Conservation (phyloP, 2,329 filamentous ascomycete species). For the Penicillium sp. region DNA sequence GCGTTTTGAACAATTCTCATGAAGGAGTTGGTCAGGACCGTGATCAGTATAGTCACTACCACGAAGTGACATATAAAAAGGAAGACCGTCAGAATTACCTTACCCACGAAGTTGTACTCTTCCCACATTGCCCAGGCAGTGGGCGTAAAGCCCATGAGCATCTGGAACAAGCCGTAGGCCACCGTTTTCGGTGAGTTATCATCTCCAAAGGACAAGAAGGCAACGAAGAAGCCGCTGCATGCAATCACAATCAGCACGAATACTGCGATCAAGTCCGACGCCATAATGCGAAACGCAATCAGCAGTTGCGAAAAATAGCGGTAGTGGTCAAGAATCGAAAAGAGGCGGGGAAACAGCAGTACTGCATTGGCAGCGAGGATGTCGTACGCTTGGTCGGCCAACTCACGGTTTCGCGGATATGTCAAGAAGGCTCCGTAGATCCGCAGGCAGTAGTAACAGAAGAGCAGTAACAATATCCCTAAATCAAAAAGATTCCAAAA, state of each 20-base stretch:
- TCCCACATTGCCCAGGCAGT: constrained; percentile 91
- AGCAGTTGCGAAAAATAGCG: constrained; percentile 93
- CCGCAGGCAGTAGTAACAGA: constrained; percentile 86
- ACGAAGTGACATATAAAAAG: constrained; percentile 94
- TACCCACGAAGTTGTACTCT: constrained; percentile 75
- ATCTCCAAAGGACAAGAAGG: constrained; percentile 77
- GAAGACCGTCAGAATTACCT: constrained; percentile 73
- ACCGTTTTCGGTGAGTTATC: constrained; percentile 69
- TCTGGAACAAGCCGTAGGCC: constrained; percentile 90
- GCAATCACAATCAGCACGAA: constrained; percentile 79
- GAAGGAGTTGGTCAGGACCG: constrained; percentile 94
- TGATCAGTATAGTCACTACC: constrained; percentile 89
- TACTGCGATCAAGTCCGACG: constrained; percentile 80
- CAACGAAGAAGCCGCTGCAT: constrained; percentile 93
- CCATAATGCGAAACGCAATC: constrained; percentile 93
- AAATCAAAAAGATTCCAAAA: constrained; percentile 97
- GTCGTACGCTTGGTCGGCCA: constrained; percentile 86
- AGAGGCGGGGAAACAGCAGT: constrained; percentile 82
- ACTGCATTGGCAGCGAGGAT: constrained; percentile 90
- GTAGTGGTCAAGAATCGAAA: constrained; percentile 91
- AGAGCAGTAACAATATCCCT: constrained; percentile 79
- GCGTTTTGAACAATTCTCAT: constrained; percentile 93
- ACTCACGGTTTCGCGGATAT: constrained; percentile 64
- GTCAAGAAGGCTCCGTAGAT: constrained; percentile 83
- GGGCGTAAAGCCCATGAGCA: constrained; percentile 93